A percentile compares a stretch with the other conserved stretches of the same genome.
phyloP scores from a whole-genome alignment of 129 eudicot species.

The Chrysanthemum seticuspe region DNA sequence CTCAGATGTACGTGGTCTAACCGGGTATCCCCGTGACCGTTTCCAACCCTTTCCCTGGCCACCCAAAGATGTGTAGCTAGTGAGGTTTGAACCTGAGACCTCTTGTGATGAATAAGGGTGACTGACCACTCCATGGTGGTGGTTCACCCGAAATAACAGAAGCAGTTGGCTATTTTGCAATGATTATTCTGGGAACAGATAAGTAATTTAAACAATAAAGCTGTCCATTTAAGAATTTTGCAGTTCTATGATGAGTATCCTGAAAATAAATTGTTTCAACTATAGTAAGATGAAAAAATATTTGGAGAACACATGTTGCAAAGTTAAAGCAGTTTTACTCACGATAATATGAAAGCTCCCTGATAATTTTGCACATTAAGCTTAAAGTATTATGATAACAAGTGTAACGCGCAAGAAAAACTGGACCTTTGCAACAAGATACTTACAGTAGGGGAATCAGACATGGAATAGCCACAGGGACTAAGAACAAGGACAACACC shows the following conservation, averaged over 20 bases:
- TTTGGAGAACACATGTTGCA: constrained; percentile 1
- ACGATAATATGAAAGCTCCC: constrained; percentile 6
- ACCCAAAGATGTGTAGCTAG: no score
- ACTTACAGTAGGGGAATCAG: constrained; percentile 93
- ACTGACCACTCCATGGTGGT: no score
- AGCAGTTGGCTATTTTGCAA: not conserved
- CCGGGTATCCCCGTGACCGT: no score
- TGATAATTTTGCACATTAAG: not conserved
- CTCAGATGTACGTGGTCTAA: no score
- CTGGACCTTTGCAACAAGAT: constrained; percentile 1
- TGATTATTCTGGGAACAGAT: not conserved
- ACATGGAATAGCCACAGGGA: constrained; percentile 80
- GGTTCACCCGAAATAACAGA: no score
- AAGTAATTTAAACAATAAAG: not conserved
- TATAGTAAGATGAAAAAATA: not conserved
- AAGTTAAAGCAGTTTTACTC: constrained; percentile 3
- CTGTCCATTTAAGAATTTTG: not conserved
- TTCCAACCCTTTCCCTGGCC: no score
- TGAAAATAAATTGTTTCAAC: not conserved
- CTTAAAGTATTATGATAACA: constrained; percentile 19
- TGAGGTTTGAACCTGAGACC: no score
- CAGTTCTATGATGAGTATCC: not conserved
- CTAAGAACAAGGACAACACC: constrained; percentile 72
- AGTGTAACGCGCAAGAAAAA: constrained; percentile 5
- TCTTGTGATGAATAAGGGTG: no score